Percentiles rank a stretch among this genome's conserved stretches.
phyloP scores from a whole-genome alignment of 129 eudicot genomes.

The Artemisia annua region DNA sequence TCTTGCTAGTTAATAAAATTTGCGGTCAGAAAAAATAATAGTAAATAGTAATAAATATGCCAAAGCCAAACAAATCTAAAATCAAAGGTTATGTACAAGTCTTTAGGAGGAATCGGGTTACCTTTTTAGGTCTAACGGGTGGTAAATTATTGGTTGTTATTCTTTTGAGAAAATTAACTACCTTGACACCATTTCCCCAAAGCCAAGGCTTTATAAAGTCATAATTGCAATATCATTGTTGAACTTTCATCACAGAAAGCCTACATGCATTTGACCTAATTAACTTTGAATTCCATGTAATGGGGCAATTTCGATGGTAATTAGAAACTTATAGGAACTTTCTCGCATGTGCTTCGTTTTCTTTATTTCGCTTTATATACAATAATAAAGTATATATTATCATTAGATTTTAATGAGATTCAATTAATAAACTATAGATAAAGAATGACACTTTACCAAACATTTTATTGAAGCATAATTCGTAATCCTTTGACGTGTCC shows the following conservation, averaged over 20 bases:
- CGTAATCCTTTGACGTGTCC: neutral
- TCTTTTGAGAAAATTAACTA: slow-evolving; percentile 31
- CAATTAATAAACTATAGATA: neutral
- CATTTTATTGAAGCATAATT: neutral
- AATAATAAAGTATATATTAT: neutral
- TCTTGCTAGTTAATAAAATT: too few relatives aligned
- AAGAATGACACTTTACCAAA: neutral
- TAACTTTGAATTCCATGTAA: slow-evolving; percentile 23
- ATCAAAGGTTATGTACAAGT: neutral
- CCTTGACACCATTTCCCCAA: slow-evolving; percentile 22
- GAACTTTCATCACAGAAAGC: slow-evolving; percentile 30
- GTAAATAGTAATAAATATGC: too few relatives aligned
- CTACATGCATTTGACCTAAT: slow-evolving; percentile 23
- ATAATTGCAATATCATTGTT: slow-evolving; percentile 42
- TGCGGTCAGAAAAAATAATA: too few relatives aligned
- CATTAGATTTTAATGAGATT: neutral
- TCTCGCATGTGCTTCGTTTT: slow-evolving; percentile 34
- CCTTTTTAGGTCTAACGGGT: slow-evolving; percentile 23
- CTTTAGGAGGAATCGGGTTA: slow-evolving; percentile 18
- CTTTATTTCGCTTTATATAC: slow-evolving; percentile 23
- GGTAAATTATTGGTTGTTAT: slow-evolving; percentile 24
- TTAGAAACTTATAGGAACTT: slow-evolving; percentile 26
- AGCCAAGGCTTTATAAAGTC: slow-evolving; percentile 32
- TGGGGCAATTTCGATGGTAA: slow-evolving; percentile 41
- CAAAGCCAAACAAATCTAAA: neutral